Evolutionary conservation across 805 yeast genomes (phyloP).

Genomic region (Candida bentonensis): DNA sequence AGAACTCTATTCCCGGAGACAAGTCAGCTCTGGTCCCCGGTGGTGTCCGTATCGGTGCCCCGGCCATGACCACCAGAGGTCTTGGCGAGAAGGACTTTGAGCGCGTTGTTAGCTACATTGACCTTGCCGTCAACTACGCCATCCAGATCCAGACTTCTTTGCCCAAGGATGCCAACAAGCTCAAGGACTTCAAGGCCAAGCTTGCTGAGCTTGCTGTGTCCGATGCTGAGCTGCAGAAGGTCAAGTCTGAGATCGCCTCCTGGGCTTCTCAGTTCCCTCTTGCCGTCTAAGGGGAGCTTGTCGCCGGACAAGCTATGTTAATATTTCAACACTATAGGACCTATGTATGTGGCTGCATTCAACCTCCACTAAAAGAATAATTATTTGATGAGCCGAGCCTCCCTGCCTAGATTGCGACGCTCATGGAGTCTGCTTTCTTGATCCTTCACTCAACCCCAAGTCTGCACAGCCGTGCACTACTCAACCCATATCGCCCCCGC

Average conservation of each 20-base stretch:
- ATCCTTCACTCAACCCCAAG: no score
- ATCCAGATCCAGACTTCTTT: slow-evolving; percentile 58
- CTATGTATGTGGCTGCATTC: no score
- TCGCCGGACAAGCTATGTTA: no score
- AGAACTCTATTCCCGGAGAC: slow-evolving; percentile 97
- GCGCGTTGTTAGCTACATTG: slow-evolving; percentile 68
- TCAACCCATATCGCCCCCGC: no score
- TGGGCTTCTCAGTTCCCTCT: slow-evolving; percentile 58
- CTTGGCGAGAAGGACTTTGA: slow-evolving; percentile 76
- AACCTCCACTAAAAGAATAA: no score
- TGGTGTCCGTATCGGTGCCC: slow-evolving; percentile 95
- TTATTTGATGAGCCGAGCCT: no score
- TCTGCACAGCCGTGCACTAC: no score
- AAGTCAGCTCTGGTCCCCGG: slow-evolving; percentile 93
- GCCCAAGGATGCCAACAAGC: slow-evolving; percentile 87
- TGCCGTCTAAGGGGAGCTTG: slow-evolving; percentile 22
- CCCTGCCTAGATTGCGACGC: no score
- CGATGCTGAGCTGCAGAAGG: background rate
- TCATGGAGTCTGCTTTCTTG: no score
- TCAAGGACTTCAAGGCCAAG: slow-evolving; percentile 85
- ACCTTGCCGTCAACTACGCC: slow-evolving; percentile 64
- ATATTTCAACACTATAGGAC: no score
- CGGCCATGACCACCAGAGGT: slow-evolving; percentile 98
- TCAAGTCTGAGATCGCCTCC: slow-evolving; percentile 34
- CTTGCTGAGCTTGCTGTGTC: slow-evolving; percentile 3